Percentiles rank a stretch among this genome's conserved stretches.
Evolutionary conservation across 106 monocot genomes (phyloP).

Genomic region (Apostasia ramifera): DNA sequence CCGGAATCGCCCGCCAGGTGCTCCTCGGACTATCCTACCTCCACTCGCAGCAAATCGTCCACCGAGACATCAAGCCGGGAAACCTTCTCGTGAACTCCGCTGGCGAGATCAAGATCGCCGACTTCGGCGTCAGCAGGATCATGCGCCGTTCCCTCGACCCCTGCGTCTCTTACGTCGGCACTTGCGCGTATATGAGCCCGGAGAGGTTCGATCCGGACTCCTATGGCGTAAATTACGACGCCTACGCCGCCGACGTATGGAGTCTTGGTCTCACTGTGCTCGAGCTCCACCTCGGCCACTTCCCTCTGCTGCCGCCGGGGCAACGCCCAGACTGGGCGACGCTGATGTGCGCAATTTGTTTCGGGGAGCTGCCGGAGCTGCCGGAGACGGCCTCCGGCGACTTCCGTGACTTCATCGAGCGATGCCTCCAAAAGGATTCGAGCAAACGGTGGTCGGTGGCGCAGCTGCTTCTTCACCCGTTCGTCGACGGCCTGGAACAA

Average conservation of each 20-base stretch:
- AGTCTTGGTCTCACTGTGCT: slow-evolving; percentile 54
- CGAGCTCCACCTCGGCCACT: slow-evolving; percentile 51
- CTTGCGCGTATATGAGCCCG: slow-evolving; percentile 78
- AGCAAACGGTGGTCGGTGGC: slow-evolving; percentile 46
- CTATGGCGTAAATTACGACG: slow-evolving; percentile 41
- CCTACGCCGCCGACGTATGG: slow-evolving; percentile 72
- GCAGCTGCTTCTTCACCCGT: slow-evolving; percentile 62
- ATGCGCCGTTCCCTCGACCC: slow-evolving; percentile 28
- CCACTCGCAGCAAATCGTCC: slow-evolving; percentile 37
- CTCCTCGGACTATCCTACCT: slow-evolving; percentile 40
- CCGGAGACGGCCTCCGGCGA: slow-evolving; percentile 37
- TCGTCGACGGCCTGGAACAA: slow-evolving; percentile 25
- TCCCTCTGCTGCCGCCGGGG: slow-evolving; percentile 59
- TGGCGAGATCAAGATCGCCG: slow-evolving; percentile 69
- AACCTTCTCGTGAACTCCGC: slow-evolving; percentile 31
- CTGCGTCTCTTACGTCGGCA: slow-evolving; percentile 60
- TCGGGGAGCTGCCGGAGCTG: slow-evolving; percentile 44
- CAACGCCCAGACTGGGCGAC: slow-evolving; percentile 73
- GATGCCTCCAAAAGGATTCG: slow-evolving; percentile 68
- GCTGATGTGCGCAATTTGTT: slow-evolving; percentile 84
- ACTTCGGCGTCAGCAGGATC: slow-evolving; percentile 57
- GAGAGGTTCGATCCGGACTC: slow-evolving; percentile 64
- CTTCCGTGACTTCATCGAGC: slow-evolving; percentile 42
- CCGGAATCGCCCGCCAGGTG: slow-evolving; percentile 38
- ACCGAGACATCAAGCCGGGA: slow-evolving; percentile 40